Percentiles rank a stretch among this genome's conserved stretches.
Conservation (phyloP, 1,284 basidiomycete species). For the Hemileia vastatrix region DNA sequence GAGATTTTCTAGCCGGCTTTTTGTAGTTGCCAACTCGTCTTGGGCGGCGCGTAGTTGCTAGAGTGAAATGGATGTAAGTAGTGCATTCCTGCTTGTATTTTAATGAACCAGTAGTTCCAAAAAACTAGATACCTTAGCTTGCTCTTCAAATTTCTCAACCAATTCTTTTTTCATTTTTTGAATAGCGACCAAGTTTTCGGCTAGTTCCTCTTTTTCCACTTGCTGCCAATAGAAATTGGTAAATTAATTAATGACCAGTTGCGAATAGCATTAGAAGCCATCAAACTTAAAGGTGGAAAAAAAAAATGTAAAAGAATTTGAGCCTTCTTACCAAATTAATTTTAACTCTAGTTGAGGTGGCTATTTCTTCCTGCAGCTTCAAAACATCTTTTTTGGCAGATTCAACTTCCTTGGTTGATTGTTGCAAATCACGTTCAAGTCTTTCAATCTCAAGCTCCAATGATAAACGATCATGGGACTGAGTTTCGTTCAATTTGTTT, state of each 20-base stretch:
- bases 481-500: constrained; percentile 65
- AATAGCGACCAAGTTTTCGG: constrained; percentile 35
- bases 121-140: constrained; percentile 25
- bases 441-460: constrained; percentile 84
- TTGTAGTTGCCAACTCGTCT: constrained; percentile 54
- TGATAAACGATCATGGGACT: constrained; percentile 71
- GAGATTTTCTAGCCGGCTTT: constrained; percentile 59
- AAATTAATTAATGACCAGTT: too few species aligned
- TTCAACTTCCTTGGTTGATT: constrained; percentile 68
- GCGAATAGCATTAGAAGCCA: too few species aligned
- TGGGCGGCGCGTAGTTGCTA: constrained; percentile 41
- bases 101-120: neutral
- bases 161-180: constrained; percentile 33
- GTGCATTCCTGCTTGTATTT: too few species aligned
- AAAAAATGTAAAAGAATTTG: neutral
- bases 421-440: constrained; percentile 69
- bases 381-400: constrained; percentile 64
- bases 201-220: constrained; percentile 33
- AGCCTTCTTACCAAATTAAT: constrained; percentile 55
- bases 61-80: neutral
- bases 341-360: constrained; percentile 60
- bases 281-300: neutral
- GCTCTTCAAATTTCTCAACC: constrained; percentile 38
- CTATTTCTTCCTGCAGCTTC: constrained; percentile 55
- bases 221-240: constrained; percentile 19